A percentile compares a stretch with the other conserved stretches of the same genome.
These are phyloP conservation scores for Megacollybia platyphylla DNA, from an alignment of 1,284 basidiomycete species.

Conservation along the genomic window DNA sequence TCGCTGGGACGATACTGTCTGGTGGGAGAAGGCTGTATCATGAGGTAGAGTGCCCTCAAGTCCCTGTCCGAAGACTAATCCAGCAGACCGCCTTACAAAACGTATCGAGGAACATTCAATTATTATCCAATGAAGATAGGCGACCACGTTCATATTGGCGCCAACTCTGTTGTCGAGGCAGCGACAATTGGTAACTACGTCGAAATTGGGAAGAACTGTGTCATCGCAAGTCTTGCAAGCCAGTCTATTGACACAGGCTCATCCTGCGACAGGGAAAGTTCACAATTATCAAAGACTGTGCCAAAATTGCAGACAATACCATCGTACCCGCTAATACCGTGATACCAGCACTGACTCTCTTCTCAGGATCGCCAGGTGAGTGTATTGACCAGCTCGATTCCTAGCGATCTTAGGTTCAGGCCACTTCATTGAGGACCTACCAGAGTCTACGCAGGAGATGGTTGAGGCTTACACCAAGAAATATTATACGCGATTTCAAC, in stretches of 20 bases:
- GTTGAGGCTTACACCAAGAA: constrained; percentile 69
- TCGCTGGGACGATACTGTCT: constrained; percentile 88
- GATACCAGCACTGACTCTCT: constrained; percentile 79
- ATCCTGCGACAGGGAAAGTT: constrained; percentile 71
- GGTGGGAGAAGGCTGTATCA: constrained; percentile 79
- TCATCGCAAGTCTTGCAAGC: constrained; percentile 55
- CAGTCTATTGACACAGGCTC: background rate
- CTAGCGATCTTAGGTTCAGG: constrained; percentile 35
- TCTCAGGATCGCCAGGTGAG: constrained; percentile 81
- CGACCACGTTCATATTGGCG: constrained; percentile 89
- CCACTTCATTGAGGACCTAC: constrained; percentile 70
- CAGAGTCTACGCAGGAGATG: constrained; percentile 82
- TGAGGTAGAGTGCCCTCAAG: constrained; percentile 43
- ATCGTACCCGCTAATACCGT: constrained; percentile 90
- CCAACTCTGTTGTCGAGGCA: constrained; percentile 82
- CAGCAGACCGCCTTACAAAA: constrained; percentile 74
- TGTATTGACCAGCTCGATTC: constrained; percentile 4
- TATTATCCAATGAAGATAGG: constrained; percentile 98
- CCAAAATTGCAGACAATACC: constrained; percentile 77
- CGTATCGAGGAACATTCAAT: constrained; percentile 85
- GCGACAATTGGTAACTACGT: constrained; percentile 91
- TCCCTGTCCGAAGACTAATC: background rate
- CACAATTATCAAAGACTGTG: constrained; percentile 93
- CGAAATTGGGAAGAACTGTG: constrained; percentile 89
- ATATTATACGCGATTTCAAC: constrained; percentile 58